Percentiles rank a stretch among this genome's conserved stretches.
Evolutionary conservation across 2,329 filamentous ascomycete genomes (phyloP).

Genomic region (Phialemoniopsis sp.): DNA sequence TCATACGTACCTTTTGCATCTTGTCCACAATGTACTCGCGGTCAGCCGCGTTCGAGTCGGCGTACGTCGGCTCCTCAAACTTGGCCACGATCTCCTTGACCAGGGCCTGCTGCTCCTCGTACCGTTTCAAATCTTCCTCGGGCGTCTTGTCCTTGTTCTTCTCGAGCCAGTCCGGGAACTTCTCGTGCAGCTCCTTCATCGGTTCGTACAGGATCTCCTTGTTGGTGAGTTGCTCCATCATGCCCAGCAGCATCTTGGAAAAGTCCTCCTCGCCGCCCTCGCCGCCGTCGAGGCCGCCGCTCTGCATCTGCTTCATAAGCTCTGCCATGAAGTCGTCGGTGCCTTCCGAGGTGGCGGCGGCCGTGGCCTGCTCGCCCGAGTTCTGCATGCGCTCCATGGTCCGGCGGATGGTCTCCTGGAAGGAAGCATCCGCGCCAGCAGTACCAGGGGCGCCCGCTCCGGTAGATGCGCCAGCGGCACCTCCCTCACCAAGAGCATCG

Average conservation of each 20-base stretch:
- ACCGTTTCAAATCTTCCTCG: conserved; percentile 71
- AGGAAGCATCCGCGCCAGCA: conserved; percentile 43
- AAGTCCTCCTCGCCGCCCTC: conserved; percentile 74
- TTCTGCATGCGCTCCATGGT: conserved; percentile 97
- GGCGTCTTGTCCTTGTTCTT: conserved; percentile 66
- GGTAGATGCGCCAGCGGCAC: conserved; percentile 16
- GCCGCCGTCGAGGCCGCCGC: conserved; percentile 48
- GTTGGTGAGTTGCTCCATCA: conserved; percentile 99
- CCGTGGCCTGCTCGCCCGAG: conserved; percentile 80
- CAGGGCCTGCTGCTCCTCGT: conserved; percentile 73
- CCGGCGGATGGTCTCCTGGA: conserved; percentile 87
- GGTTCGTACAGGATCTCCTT: conserved; percentile 98
- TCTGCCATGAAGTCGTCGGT: conserved; percentile 83
- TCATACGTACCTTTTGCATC: conserved; percentile 84
- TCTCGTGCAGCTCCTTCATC: conserved; percentile 93
- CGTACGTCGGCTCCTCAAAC: conserved; percentile 80
- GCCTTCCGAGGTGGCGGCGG: conserved; percentile 64
- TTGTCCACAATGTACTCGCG: conserved; percentile 91
- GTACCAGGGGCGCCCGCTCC: conserved; percentile 18
- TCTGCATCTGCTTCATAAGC: conserved; percentile 84
- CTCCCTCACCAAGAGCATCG: conserved; percentile 17
- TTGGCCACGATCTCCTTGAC: conserved; percentile 83
- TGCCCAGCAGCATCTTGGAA: conserved; percentile 89
- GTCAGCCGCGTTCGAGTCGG: conserved; percentile 75
- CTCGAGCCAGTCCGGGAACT: conserved; percentile 85